phyloP scores from a whole-genome alignment of 345 rosid species.

The Passiflora organensis region DNA sequence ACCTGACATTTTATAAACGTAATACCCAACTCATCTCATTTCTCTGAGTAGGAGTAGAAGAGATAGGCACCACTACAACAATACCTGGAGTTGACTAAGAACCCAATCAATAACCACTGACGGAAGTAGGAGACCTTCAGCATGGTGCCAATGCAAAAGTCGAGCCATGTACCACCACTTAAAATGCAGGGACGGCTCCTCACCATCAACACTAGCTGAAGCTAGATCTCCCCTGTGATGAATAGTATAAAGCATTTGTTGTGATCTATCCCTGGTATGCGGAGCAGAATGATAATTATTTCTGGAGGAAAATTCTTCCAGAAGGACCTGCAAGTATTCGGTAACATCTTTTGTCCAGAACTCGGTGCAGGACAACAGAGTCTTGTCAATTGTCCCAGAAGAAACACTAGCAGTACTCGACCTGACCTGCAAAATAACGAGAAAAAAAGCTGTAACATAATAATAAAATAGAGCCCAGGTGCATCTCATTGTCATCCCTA shows the following conservation, averaged over 20 bases:
- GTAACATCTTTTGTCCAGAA: constrained; percentile 95
- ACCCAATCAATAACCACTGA: constrained; percentile 91
- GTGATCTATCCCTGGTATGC: constrained; percentile 57
- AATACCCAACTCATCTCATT: background rate
- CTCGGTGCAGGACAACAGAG: constrained; percentile 52
- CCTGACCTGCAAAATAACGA: constrained; percentile 52
- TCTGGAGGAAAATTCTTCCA: constrained; percentile 68
- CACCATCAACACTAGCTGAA: constrained; percentile 47
- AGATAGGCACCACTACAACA: background rate
- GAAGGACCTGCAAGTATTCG: constrained; percentile 76
- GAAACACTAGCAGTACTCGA: constrained; percentile 57
- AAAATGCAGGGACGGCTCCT: constrained; percentile 76
- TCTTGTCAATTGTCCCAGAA: constrained; percentile 48
- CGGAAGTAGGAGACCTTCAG: constrained; percentile 90
- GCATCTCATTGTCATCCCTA: background rate
- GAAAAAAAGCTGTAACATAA: constrained; percentile 1
- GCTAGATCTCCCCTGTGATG: constrained; percentile 52
- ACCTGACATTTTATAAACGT: too few relatives aligned
- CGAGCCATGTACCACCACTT: constrained; percentile 97
- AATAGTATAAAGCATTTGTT: constrained; percentile 53
- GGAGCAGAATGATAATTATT: constrained; percentile 57
- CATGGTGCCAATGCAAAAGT: constrained; percentile 87
- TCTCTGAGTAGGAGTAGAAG: background rate
- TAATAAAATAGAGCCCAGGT: constrained; percentile 2
- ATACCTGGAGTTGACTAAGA: constrained; percentile 82